A percentile compares a stretch with the other conserved stretches of the same genome.
phyloP scores from a whole-genome alignment of 2,329 filamentous ascomycete genomes.

The Exophiala alcalophila region DNA sequence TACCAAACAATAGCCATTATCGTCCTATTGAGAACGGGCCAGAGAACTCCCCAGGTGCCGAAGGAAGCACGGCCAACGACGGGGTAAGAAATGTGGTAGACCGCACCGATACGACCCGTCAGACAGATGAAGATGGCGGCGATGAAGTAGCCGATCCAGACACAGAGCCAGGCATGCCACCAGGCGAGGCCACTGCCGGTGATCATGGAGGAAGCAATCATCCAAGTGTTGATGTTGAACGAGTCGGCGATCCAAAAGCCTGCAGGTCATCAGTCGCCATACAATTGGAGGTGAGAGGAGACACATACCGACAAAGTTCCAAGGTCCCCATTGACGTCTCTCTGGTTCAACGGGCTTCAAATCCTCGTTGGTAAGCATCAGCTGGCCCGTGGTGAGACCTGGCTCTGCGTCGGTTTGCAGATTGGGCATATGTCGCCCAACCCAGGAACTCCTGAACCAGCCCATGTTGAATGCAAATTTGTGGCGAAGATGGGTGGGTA shows the following conservation, averaged over 20 bases:
- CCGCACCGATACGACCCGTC: constrained; percentile 40
- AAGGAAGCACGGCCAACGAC: constrained; percentile 38
- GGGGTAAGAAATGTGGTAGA: constrained; percentile 46
- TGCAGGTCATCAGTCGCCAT: constrained; percentile 57
- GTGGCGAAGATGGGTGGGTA: constrained; percentile 8
- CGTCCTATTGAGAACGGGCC: constrained; percentile 81
- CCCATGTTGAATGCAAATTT: not conserved
- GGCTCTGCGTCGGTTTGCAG: constrained; percentile 71
- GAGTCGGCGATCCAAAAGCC: constrained; percentile 52
- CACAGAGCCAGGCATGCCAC: constrained; percentile 43
- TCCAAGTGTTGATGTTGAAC: constrained; percentile 40
- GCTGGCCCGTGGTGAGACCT: constrained; percentile 57
- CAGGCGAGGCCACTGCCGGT: constrained; percentile 46
- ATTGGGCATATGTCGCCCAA: constrained; percentile 42
- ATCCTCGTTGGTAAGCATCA: constrained; percentile 51
- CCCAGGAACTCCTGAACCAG: constrained; percentile 7
- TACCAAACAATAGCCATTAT: constrained; percentile 55
- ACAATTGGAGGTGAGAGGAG: constrained; percentile 62
- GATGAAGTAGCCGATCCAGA: constrained; percentile 42
- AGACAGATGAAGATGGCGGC: constrained; percentile 37
- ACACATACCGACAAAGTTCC: constrained; percentile 35
- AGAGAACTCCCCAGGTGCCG: constrained; percentile 58
- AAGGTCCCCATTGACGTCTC: constrained; percentile 39
- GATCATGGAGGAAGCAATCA: constrained; percentile 40
- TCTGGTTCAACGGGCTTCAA: constrained; percentile 41